These are phyloP conservation scores for Viridothelium virens DNA, from an alignment of 495 filamentous ascomycete species.

Conservation along the genomic window DNA sequence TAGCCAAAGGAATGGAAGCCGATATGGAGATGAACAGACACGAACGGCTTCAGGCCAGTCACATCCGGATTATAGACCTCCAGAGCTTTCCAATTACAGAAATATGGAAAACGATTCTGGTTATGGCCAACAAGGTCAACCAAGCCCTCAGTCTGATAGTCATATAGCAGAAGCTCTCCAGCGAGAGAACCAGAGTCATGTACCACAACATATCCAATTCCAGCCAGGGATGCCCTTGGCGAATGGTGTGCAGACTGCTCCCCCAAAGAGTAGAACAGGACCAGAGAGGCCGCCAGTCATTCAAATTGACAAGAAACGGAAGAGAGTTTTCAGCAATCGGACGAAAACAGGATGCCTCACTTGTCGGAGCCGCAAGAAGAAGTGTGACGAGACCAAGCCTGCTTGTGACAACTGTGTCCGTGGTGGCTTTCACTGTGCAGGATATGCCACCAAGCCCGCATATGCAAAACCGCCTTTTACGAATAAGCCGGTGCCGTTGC, in stretches of 20 bases:
- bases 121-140: neutral
- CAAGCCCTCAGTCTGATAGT: slow-evolving; percentile 20
- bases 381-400: slow-evolving; percentile 92
- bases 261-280: slow-evolving; percentile 6
- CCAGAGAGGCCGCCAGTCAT: slow-evolving; percentile 8
- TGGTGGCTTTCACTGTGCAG: slow-evolving; percentile 86
- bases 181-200: slow-evolving; percentile 16
- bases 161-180: slow-evolving; percentile 18
- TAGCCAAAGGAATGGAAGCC: slow-evolving; percentile 4
- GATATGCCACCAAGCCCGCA: slow-evolving; percentile 72
- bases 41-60: neutral
- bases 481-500: slow-evolving; percentile 59
- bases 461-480: slow-evolving; percentile 53
- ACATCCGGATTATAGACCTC: slow-evolving; percentile 2
- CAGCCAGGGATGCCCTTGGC: slow-evolving; percentile 7
- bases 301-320: slow-evolving; percentile 20
- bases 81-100: slow-evolving; percentile 6
- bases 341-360: slow-evolving; percentile 98
- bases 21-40: slow-evolving; percentile 3
- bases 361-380: slow-evolving; percentile 92
- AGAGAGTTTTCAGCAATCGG: slow-evolving; percentile 69
- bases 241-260: slow-evolving; percentile 5
- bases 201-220: slow-evolving; percentile 5
- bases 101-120: neutral
- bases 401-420: slow-evolving; percentile 91